phyloP scores from a whole-genome alignment of 352 stramenopile species.

The Thalassiosira exigua region DNA sequence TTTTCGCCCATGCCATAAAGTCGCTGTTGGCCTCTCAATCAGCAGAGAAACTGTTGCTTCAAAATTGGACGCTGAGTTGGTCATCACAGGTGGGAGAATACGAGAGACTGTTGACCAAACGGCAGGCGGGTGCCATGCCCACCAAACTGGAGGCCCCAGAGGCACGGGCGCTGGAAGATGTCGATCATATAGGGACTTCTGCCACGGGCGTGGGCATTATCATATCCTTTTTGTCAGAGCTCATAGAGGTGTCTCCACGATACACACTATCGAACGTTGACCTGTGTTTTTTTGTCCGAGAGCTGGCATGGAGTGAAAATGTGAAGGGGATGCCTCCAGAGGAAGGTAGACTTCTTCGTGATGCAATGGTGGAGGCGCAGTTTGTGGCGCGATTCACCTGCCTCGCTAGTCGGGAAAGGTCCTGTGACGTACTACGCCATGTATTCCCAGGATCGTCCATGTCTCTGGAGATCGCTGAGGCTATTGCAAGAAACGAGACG shows the following conservation, averaged over 20 bases:
- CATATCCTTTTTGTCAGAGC: slow-evolving; percentile 72
- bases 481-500: slow-evolving; percentile 68
- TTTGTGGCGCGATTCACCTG: slow-evolving; percentile 73
- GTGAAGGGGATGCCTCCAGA: neutral
- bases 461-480: slow-evolving; percentile 65
- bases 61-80: slow-evolving; percentile 72
- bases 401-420: slow-evolving; percentile 67
- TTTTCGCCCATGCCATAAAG: slow-evolving; percentile 68
- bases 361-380: slow-evolving; percentile 69
- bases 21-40: slow-evolving; percentile 50
- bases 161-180: slow-evolving; percentile 42
- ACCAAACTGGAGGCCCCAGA: slow-evolving; percentile 45
- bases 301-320: slow-evolving; percentile 54
- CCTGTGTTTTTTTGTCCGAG: slow-evolving; percentile 71
- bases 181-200: slow-evolving; percentile 40
- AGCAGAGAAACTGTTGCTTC: slow-evolving; percentile 68
- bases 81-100: slow-evolving; percentile 55
- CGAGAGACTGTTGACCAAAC: slow-evolving; percentile 34
- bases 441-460: slow-evolving; percentile 75
- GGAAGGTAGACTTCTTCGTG: slow-evolving; percentile 57
- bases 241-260: slow-evolving; percentile 77
- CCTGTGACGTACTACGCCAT: slow-evolving; percentile 47
- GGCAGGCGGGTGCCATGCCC: slow-evolving; percentile 56
- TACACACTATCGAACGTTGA: slow-evolving; percentile 70
- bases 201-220: slow-evolving; percentile 78